phyloP scores from a whole-genome alignment of 2,329 filamentous ascomycete genomes.

The Plenodomus lindquistii region DNA sequence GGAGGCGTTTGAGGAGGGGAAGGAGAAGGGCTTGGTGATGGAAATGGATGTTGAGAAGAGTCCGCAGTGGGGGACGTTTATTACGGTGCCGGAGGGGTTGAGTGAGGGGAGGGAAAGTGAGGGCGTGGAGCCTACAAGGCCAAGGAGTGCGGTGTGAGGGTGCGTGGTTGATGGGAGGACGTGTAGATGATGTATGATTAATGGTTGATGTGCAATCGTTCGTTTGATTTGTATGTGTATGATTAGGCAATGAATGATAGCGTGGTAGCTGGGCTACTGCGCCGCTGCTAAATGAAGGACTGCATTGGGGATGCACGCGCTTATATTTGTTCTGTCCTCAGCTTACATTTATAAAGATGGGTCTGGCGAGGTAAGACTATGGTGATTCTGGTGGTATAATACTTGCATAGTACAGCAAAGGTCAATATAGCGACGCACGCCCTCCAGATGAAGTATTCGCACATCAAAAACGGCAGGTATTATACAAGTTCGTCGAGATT shows the following conservation, averaged over 20 bases:
- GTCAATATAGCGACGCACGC: no score
- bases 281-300: constrained; percentile 6
- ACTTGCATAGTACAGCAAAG: no score
- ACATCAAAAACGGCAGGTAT: no score
- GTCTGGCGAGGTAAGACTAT: no score
- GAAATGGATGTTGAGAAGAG: constrained; percentile 15
- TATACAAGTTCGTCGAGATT: no score
- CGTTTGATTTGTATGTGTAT: not conserved
- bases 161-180: not conserved
- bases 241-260: not conserved
- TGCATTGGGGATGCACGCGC: no score
- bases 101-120: constrained; percentile 24
- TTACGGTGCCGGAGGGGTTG: constrained; percentile 39
- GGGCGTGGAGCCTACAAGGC: constrained; percentile 16
- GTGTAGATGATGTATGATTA: no score
- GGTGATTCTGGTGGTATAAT: no score
- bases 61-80: constrained; percentile 37
- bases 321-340: no score
- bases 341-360: no score
- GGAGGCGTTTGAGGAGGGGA: constrained; percentile 25
- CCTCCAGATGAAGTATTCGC: no score
- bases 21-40: constrained; percentile 15
- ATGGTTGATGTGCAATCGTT: not conserved
- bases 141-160: constrained; percentile 21
- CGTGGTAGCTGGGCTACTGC: constrained; percentile 31